A percentile compares a stretch with the other conserved stretches of the same genome.
Evolutionary conservation across 768 basidiomycete species (phyloP).

Genomic region (Podaxis sp.): DNA sequence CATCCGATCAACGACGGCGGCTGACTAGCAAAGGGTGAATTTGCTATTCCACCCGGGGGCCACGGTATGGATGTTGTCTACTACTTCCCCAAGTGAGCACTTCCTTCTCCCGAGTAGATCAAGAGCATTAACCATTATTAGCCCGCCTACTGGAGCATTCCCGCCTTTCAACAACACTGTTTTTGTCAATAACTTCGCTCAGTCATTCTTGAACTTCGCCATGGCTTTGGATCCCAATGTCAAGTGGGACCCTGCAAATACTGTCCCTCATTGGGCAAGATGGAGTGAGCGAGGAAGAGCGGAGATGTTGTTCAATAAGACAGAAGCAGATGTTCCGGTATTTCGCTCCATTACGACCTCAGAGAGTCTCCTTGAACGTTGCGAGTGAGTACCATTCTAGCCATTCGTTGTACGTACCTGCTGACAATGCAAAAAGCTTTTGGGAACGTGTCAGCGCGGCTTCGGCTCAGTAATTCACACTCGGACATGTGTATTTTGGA

Average conservation of each 20-base stretch:
- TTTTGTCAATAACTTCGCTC: conserved; percentile 36
- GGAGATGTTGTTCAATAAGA: conserved; percentile 51
- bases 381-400: conserved; percentile 2
- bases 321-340: conserved; percentile 27
- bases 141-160: conserved; percentile 12
- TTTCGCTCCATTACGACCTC: conserved; percentile 3
- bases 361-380: background rate
- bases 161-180: conserved; percentile 34
- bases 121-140: background rate
- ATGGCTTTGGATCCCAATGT: conserved; percentile 30
- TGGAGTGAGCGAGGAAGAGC: conserved; percentile 23
- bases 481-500: background rate
- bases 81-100: conserved; percentile 42
- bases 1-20: background rate
- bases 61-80: conserved; percentile 39
- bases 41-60: conserved; percentile 39
- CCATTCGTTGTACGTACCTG: too few species aligned
- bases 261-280: conserved; percentile 35
- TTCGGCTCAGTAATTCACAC: conserved; percentile 3
- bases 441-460: conserved; percentile 8
- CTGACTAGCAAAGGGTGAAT: conserved; percentile 32
- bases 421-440: background rate
- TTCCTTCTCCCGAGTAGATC: background rate
- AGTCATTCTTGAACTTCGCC: conserved; percentile 39
- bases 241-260: conserved; percentile 27